phyloP scores from a whole-genome alignment of 2,329 filamentous ascomycete genomes.

The Coniochaeta sp. region DNA sequence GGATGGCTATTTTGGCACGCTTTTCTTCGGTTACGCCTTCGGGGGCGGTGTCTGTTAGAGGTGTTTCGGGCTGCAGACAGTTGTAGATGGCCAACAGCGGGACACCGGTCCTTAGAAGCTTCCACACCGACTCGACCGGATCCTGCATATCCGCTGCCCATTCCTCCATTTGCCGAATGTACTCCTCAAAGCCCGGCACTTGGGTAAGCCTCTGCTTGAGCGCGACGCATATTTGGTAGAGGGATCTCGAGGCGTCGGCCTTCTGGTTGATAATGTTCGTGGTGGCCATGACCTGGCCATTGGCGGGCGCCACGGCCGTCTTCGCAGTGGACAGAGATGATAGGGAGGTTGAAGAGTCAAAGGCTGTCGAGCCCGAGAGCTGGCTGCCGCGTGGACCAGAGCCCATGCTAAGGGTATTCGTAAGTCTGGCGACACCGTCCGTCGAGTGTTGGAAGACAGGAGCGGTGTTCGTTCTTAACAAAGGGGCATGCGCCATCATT shows the following conservation, averaged over 20 bases:
- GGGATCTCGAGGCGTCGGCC: slow-evolving; percentile 81
- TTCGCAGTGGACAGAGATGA: slow-evolving; percentile 37
- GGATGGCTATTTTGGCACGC: slow-evolving; percentile 77
- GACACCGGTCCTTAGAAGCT: slow-evolving; percentile 73
- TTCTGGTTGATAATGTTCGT: slow-evolving; percentile 97
- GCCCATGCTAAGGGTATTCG: slow-evolving; percentile 44
- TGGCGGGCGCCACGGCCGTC: slow-evolving; percentile 34
- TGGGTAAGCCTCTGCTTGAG: slow-evolving; percentile 74
- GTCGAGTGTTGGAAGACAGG: slow-evolving; percentile 44
- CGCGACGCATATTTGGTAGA: slow-evolving; percentile 91
- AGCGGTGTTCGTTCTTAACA: slow-evolving; percentile 52
- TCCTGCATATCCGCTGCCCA: slow-evolving; percentile 52
- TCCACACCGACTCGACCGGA: slow-evolving; percentile 88
- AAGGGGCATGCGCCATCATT: slow-evolving; percentile 53
- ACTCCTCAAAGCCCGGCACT: slow-evolving; percentile 75
- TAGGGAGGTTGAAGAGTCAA: slow-evolving; percentile 45
- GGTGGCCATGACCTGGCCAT: slow-evolving; percentile 64
- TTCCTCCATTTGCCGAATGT: slow-evolving; percentile 63
- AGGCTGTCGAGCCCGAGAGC: slow-evolving; percentile 53
- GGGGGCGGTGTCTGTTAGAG: slow-evolving; percentile 57
- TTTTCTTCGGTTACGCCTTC: slow-evolving; percentile 57
- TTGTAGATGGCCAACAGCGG: slow-evolving; percentile 89
- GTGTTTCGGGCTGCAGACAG: slow-evolving; percentile 62
- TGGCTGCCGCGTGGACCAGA: slow-evolving; percentile 50
- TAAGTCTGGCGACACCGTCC: slow-evolving; percentile 36